Percentiles rank a stretch among this genome's conserved stretches.
Evolutionary conservation across 106 monocot genomes (phyloP).

Genomic region (Dioscorea alata): DNA sequence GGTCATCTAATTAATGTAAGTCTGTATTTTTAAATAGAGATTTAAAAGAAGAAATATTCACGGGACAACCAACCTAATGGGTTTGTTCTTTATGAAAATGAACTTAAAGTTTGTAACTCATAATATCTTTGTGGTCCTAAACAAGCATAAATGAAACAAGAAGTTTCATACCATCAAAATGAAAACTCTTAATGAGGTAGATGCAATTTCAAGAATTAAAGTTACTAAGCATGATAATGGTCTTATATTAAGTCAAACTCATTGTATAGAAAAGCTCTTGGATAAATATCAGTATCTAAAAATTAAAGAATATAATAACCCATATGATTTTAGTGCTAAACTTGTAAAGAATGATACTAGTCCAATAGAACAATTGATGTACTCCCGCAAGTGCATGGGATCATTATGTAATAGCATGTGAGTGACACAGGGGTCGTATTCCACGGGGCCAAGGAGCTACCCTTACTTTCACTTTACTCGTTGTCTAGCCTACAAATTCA

Average conservation of each 20-base stretch:
- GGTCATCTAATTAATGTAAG: too few species aligned
- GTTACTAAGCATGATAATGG: neutral
- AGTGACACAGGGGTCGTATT: too few species aligned
- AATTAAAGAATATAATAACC: neutral
- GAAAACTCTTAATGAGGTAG: neutral
- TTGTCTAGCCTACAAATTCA: too few species aligned
- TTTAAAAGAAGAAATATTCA: too few species aligned
- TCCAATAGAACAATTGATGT: slow-evolving; percentile 8
- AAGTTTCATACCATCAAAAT: neutral
- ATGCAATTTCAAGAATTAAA: too few species aligned
- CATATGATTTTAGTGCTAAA: neutral
- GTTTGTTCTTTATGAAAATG: neutral
- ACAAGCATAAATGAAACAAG: neutral
- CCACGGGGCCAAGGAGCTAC: too few species aligned
- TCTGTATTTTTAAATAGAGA: too few species aligned
- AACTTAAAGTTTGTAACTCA: neutral
- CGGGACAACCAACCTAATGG: slow-evolving; percentile 1
- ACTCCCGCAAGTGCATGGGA: too few species aligned
- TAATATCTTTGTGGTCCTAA: neutral
- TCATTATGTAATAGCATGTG: too few species aligned
- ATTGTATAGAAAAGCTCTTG: neutral
- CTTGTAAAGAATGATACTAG: neutral
- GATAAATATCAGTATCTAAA: neutral
- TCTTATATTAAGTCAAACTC: neutral
- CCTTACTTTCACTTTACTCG: too few species aligned